Evolutionary conservation across 2,329 filamentous ascomycete genomes (phyloP).

Genomic region (Botrytis pseudocinerea): DNA sequence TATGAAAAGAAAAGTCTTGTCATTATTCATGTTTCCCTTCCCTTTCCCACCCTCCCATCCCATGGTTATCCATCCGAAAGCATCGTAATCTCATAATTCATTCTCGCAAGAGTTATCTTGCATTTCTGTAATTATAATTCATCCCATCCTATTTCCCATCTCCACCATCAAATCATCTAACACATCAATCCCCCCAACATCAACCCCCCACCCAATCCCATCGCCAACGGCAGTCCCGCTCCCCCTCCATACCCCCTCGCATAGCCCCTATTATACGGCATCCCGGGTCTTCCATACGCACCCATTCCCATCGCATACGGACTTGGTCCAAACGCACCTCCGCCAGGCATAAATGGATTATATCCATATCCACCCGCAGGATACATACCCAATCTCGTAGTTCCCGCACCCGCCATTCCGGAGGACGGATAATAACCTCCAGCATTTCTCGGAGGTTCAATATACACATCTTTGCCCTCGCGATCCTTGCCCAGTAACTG

Average conservation of each 20-base stretch:
- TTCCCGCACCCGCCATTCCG: conserved; percentile 32
- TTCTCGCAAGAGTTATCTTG: neutral
- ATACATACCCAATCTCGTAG: conserved; percentile 4
- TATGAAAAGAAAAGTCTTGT: neutral
- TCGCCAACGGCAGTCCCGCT: conserved; percentile 47
- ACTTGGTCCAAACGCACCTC: conserved; percentile 11
- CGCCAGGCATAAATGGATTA: conserved; percentile 48
- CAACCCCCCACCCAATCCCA: conserved; percentile 49
- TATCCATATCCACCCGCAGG: conserved; percentile 43
- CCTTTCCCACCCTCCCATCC: neutral
- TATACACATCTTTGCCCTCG: conserved; percentile 57
- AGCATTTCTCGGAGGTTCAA: conserved; percentile 50
- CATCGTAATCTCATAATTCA: neutral
- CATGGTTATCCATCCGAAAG: neutral
- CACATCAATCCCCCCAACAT: conserved; percentile 48
- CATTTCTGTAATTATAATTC: neutral
- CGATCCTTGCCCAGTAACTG: conserved; percentile 56
- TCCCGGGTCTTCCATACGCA: conserved; percentile 49
- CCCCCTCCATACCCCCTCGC: conserved; percentile 49
- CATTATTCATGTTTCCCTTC: neutral
- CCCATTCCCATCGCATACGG: conserved; percentile 45
- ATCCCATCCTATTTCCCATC: neutral
- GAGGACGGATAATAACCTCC: neutral
- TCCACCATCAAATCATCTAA: conserved; percentile 9
- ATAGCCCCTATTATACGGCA: conserved; percentile 49